Conservation (phyloP, 805 yeast species). For the Hanseniaspora occidentalis region DNA sequence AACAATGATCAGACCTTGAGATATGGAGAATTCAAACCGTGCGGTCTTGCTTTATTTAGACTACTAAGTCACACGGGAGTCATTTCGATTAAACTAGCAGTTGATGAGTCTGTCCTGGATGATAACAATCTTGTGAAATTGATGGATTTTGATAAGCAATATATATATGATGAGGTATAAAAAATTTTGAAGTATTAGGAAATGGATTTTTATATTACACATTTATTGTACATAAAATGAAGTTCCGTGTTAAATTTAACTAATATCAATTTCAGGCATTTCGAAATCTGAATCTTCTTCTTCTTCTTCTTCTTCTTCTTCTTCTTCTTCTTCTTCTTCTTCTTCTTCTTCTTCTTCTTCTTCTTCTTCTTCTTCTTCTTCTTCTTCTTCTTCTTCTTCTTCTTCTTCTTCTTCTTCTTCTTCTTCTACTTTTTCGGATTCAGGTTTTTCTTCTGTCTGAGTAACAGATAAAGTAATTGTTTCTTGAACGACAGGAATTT, state of each 20-base stretch:
- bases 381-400: constrained; percentile 4
- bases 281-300: constrained; percentile 22
- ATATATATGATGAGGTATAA: constrained; percentile 2
- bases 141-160: constrained; percentile 10
- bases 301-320: constrained; percentile 7
- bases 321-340: constrained; percentile 5
- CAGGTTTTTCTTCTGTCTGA: neutral
- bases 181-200: no score
- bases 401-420: constrained; percentile 6
- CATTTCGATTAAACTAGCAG: neutral
- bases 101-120: constrained; percentile 1
- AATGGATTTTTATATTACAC: no score
- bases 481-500: no score
- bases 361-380: neutral
- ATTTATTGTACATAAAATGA: no score
- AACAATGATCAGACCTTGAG: constrained; percentile 11
- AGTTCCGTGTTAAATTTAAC: neutral
- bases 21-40: constrained; percentile 11
- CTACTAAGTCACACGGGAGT: neutral
- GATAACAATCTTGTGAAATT: constrained; percentile 9
- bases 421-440: neutral
- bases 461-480: neutral
- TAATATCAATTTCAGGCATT: constrained; percentile 18
- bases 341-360: no score
- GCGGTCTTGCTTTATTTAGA: neutral